Conservation (phyloP, 2,329 filamentous ascomycete genomes). For the Falciphora oryzae region DNA sequence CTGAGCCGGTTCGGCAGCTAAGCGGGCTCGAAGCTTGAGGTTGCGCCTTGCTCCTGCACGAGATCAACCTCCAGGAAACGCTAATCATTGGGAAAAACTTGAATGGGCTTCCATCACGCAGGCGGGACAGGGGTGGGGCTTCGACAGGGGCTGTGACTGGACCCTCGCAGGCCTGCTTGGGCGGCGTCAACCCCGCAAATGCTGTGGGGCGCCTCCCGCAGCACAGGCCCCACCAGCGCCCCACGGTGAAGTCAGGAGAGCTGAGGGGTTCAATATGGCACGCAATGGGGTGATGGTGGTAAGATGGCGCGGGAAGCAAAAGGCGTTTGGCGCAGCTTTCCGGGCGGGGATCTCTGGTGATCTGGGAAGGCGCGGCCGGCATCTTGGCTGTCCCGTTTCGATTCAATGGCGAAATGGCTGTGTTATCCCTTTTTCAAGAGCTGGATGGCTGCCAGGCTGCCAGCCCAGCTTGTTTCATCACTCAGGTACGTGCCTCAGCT, state of each 20-base stretch:
- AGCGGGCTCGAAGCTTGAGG: not conserved
- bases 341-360: not conserved
- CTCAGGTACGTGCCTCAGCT: not conserved
- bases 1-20: not conserved
- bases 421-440: too few relatives aligned
- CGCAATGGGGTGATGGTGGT: not conserved
- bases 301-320: not conserved
- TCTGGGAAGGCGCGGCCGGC: not conserved
- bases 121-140: not conserved
- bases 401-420: not conserved
- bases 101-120: not conserved
- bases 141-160: too few relatives aligned
- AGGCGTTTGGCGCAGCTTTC: not conserved
- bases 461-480: not conserved
- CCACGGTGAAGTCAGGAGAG: not conserved
- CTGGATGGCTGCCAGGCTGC: too few relatives aligned
- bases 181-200: not conserved
- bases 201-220: not conserved
- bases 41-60: not conserved
- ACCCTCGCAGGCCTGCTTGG: too few relatives aligned
- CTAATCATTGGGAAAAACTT: not conserved
- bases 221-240: not conserved
- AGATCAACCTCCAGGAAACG: not conserved
- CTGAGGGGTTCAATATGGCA: not conserved
- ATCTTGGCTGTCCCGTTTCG: not conserved